Percentiles rank a stretch among this genome's conserved stretches.
Conservation (phyloP, 306 rosid species). For the Adenanthera pavonina region DNA sequence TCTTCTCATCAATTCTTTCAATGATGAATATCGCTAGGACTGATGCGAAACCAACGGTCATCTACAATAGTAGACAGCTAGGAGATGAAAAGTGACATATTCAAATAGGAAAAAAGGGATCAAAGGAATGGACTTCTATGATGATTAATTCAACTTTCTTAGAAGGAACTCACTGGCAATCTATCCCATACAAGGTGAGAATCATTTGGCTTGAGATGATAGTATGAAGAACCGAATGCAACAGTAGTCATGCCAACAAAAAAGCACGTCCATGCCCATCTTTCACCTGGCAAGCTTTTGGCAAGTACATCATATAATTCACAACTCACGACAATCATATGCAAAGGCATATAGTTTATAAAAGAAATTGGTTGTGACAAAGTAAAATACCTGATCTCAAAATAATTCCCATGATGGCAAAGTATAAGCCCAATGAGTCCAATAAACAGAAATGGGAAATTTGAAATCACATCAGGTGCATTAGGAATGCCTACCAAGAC, state of each 20-base stretch:
- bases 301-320: conserved; percentile 2
- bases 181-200: conserved; percentile 92
- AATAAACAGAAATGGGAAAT: conserved; percentile 80
- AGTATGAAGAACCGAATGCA: conserved; percentile 86
- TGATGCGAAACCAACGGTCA: conserved; percentile 88
- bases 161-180: conserved; percentile 73
- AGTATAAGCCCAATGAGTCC: conserved; percentile 78
- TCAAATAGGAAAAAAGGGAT: not conserved
- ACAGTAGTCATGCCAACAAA: conserved; percentile 84
- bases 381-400: conserved; percentile 67
- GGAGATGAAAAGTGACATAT: conserved; percentile 28
- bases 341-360: not conserved
- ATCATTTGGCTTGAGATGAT: conserved; percentile 88
- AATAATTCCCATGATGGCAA: conserved; percentile 64
- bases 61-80: conserved; percentile 52
- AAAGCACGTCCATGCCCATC: conserved; percentile 87
- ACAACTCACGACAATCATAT: conserved; percentile 8
- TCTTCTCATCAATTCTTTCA: conserved; percentile 88
- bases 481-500: conserved; percentile 74
- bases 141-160: not conserved
- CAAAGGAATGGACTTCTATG: not conserved
- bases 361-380: conserved; percentile 5
- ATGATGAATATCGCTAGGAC: conserved; percentile 81
- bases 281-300: conserved; percentile 83
- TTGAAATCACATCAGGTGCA: conserved; percentile 81